Base-by-base conservation (phyloP, 2,329 filamentous ascomycete species). In the Nectriaceae sp. region DNA sequence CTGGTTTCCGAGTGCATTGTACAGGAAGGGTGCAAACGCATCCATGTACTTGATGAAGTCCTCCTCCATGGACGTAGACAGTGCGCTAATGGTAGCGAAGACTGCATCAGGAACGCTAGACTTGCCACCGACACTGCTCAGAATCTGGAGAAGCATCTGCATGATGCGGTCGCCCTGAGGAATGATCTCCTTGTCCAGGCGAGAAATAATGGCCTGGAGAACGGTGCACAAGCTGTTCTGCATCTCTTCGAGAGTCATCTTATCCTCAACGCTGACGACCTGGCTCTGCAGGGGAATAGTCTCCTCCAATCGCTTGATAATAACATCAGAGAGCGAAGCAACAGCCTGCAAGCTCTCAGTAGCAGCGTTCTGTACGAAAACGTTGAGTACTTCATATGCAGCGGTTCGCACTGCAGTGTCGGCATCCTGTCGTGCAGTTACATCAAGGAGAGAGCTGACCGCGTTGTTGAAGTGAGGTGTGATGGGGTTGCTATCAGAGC, bases 41-140 rank as follows among this genome's bases (percentile, higher is more conserved):
- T 96, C 90, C 93, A 99, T 97, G 77, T 99, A 99, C 76, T 95
- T 94, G 68, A 87, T 77, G 70, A 99, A 99, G 59, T 93, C 90
- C 46, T 91, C 90, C 67, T 97, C 92, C 64, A 97, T 80, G 33
- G 92, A 89, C 62, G 89, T 96, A 35, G 94, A 89, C 52, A 99
- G 80, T n/a, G 89, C 85, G 67, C 93, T 94, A 63, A 97, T 88
- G 49, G 90, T 89, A 43, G 91, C 90, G 65, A 99, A 97, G 52
- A 96, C 83, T 8, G 89, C 90, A 72, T 99, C 94, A 15, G 94
- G 94, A 22, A 99, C 94, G 62, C 87, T 94, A 1, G 93, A 97
- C 77, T 96, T 97, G 63, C 83, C 77, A 47, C 88, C 86, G 15
- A 92, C 82, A 29, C 83, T 88, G 60, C 77, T 82, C 46, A 99